phyloP scores from a whole-genome alignment of 2,329 filamentous ascomycete species.

The Cercospora sojina region DNA sequence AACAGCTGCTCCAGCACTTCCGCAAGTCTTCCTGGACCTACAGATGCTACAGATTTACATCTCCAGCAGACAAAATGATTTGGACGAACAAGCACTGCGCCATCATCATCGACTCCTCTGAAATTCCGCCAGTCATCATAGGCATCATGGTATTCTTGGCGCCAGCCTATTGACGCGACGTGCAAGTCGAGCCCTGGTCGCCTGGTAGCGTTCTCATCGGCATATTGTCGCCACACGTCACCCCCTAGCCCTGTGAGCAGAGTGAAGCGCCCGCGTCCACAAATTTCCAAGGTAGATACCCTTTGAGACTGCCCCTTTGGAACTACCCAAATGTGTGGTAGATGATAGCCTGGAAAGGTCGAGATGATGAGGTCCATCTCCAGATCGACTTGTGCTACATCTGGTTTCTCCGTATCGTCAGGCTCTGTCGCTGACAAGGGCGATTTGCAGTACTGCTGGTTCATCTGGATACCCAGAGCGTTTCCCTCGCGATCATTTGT shows the following conservation, averaged over 20 bases:
- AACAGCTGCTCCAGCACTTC: background rate
- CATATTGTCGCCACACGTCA: background rate
- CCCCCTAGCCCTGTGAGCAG: background rate
- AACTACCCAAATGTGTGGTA: background rate
- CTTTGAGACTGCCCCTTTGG: background rate
- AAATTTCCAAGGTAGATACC: background rate
- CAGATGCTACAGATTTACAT: background rate
- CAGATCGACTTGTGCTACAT: background rate
- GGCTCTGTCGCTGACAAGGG: background rate
- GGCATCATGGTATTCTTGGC: constrained; percentile 29
- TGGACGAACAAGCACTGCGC: constrained; percentile 56
- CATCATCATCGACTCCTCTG: constrained; percentile 55
- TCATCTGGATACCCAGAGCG: background rate
- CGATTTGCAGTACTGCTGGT: background rate
- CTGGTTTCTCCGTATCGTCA: background rate
- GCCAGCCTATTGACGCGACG: background rate
- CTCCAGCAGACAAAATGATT: constrained; percentile 58
- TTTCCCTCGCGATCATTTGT: constrained; percentile 42
- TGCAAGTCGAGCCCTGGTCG: background rate
- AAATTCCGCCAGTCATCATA: constrained; percentile 57
- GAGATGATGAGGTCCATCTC: background rate
- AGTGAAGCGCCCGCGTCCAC: background rate
- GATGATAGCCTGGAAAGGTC: background rate
- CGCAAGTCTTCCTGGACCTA: background rate
- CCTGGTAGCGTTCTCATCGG: background rate